A percentile compares a stretch with the other conserved stretches of the same genome.
phyloP scores from a whole-genome alignment of 331 rosid genomes.

The Phaseolus coccineus region DNA sequence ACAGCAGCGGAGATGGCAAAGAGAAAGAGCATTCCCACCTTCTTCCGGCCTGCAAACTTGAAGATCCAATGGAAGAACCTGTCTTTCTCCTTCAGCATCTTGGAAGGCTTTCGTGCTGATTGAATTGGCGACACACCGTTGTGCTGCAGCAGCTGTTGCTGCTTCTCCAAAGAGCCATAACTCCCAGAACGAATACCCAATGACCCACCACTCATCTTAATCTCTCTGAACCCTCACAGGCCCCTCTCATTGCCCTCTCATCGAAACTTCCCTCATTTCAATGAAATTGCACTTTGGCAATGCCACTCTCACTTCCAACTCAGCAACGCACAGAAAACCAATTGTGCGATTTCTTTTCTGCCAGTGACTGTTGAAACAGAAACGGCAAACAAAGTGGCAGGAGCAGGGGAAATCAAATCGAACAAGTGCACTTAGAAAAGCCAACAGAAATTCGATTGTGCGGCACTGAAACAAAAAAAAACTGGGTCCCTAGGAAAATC shows the following conservation, averaged over 20 bases:
- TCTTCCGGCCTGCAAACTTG: constrained; percentile 78
- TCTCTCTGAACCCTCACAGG: constrained; percentile 48
- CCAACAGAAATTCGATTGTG: constrained; percentile 19
- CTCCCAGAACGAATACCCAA: constrained; percentile 83
- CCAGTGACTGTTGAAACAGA: background rate
- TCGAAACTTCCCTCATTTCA: constrained; percentile 53
- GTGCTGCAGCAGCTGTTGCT: constrained; percentile 46
- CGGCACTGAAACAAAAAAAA: constrained; percentile 36
- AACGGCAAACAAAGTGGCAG: constrained; percentile 2
- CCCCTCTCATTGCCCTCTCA: constrained; percentile 63
- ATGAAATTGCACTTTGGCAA: constrained; percentile 23
- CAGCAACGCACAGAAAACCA: constrained; percentile 15
- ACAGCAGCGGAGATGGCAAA: constrained; percentile 74
- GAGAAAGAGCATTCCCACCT: constrained; percentile 86
- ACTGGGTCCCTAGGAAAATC: constrained; percentile 37
- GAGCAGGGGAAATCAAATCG: constrained; percentile 11
- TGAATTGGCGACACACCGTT: constrained; percentile 67
- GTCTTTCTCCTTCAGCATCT: constrained; percentile 88
- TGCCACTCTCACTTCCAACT: constrained; percentile 40
- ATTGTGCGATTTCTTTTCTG: background rate
- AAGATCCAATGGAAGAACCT: constrained; percentile 76
- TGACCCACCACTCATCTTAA: constrained; percentile 78
- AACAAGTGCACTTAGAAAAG: constrained; percentile 19
- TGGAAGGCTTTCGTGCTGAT: constrained; percentile 65
- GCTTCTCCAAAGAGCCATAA: constrained; percentile 88